Percentiles rank a stretch among this genome's conserved stretches.
Conservation (phyloP, 345 rosid species). For the Limnanthes douglasii region DNA sequence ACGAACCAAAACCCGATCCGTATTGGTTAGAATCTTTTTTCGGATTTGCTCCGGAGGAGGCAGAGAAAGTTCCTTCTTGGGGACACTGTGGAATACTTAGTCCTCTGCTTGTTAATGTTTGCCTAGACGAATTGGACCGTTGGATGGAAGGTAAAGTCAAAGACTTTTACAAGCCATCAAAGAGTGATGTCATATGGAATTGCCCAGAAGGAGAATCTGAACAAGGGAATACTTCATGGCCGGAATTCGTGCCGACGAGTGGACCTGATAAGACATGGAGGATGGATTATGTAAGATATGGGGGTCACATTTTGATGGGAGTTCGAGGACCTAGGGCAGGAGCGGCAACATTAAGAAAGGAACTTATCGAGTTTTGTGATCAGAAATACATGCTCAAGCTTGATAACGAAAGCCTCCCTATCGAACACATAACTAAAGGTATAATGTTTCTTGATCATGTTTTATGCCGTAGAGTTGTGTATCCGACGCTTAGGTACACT, state of each 20-base stretch:
- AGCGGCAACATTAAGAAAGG: slow-evolving; percentile 88
- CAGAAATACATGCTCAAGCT: slow-evolving; percentile 81
- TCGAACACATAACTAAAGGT: slow-evolving; percentile 90
- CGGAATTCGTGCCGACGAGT: slow-evolving; percentile 97
- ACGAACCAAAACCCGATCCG: slow-evolving; percentile 98
- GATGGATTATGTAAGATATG: slow-evolving; percentile 74
- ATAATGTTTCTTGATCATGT: slow-evolving; percentile 99
- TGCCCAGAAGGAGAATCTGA: slow-evolving; percentile 85
- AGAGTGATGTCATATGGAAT: slow-evolving; percentile 90
- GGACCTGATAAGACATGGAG: slow-evolving; percentile 94
- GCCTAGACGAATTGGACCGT: slow-evolving; percentile 82
- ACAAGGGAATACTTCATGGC: slow-evolving; percentile 96
- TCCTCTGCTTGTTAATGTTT: slow-evolving; percentile 78
- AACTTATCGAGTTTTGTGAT: slow-evolving; percentile 84
- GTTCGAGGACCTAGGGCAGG: slow-evolving; percentile 91
- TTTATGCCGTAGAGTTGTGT: slow-evolving; percentile 85
- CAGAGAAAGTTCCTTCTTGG: slow-evolving; percentile 78
- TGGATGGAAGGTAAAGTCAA: slow-evolving; percentile 82
- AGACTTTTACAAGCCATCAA: slow-evolving; percentile 83
- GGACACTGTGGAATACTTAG: slow-evolving; percentile 93
- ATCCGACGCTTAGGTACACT: slow-evolving; percentile 88
- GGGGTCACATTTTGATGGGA: slow-evolving; percentile 90
- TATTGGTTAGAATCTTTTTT: slow-evolving; percentile 95
- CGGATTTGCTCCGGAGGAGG: slow-evolving; percentile 97
- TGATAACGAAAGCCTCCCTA: slow-evolving; percentile 81